Base-by-base conservation (phyloP, 2,329 filamentous ascomycete species). In the Paraphaeosphaeria sporulosa region DNA sequence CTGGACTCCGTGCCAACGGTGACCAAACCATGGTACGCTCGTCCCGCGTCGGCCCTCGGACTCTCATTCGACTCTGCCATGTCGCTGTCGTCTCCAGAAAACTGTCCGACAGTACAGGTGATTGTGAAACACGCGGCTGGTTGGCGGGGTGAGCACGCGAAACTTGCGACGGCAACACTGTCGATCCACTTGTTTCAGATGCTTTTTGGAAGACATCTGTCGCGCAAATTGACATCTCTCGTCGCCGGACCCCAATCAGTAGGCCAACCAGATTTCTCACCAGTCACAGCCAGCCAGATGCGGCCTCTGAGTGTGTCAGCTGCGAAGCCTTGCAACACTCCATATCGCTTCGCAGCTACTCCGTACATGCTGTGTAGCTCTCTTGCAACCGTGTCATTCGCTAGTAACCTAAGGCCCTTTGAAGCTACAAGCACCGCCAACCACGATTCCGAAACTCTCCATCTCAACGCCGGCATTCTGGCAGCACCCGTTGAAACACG, bases 71-170 rank as follows among this genome's bases (percentile, higher is more conserved):
- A 47, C 25, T 27, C 32, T 51, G 19, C 23, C 27, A 19, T 48
- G 43, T 50, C 47, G 56, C 55, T 34, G 38, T 48, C 27, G 19
- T 34, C 21, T 51, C 25, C 43, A 64, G 52, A 54, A 57, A 60
- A 61, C 48, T 63, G 64, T 66, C 64, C 65, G 65, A 62, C 64
- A 58, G 42, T 55, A 57, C 38, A 55, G 40, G 43, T 40, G 49
- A 59, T 64, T 60, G 40, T 68, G 65, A 68, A 68, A 68, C 65
- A 60, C 49, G 57, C 62, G 57, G 52, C 60, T 66, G 63, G 65
- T 66, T 64, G 65, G 64, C 64, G 62, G 64, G 63, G 66, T 59
- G 66, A 63, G 59, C 44, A 36, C n/a, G 12, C 62, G 57, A 59
- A 59, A 61, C 59, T 55, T 55, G 61, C 59, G 59, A 63, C 65